Evolutionary conservation across 2,329 filamentous ascomycete genomes (phyloP).

Genomic region (Metarhizium brunneum): DNA sequence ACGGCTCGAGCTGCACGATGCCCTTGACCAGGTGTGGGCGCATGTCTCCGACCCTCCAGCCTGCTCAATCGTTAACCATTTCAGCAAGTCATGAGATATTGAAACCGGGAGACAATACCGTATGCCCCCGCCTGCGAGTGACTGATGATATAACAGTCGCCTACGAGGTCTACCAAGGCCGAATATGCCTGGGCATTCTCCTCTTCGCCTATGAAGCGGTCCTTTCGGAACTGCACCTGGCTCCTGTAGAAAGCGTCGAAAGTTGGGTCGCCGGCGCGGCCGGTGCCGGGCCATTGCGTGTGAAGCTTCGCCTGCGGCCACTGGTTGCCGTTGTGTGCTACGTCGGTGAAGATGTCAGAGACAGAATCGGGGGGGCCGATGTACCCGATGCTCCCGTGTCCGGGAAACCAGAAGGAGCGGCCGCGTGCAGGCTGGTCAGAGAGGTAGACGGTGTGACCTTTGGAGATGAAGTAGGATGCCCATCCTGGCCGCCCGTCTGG

Average conservation of each 20-base stretch:
- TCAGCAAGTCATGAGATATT: not conserved
- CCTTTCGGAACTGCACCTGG: slow-evolving; percentile 10
- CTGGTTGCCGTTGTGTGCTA: slow-evolving; percentile 13
- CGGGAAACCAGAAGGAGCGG: slow-evolving; percentile 19
- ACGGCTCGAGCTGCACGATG: slow-evolving; percentile 22
- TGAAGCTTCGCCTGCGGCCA: slow-evolving; percentile 23
- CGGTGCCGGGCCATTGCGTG: slow-evolving; percentile 23
- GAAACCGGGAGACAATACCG: slow-evolving; percentile 1
- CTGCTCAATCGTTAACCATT: slow-evolving; percentile 6
- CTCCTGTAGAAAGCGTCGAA: slow-evolving; percentile 37
- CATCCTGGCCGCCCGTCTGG: slow-evolving; percentile 32
- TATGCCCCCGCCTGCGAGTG: slow-evolving; percentile 16
- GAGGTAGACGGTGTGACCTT: slow-evolving; percentile 31
- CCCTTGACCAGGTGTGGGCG: slow-evolving; percentile 19
- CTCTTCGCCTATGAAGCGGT: slow-evolving; percentile 12
- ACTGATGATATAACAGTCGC: slow-evolving; percentile 20
- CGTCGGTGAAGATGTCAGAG: slow-evolving; percentile 18
- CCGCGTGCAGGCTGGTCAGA: slow-evolving; percentile 26
- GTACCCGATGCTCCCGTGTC: slow-evolving; percentile 17
- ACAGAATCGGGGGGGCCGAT: slow-evolving; percentile 14
- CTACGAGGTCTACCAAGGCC: slow-evolving; percentile 14
- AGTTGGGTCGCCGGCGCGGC: slow-evolving; percentile 27
- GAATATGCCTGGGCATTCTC: slow-evolving; percentile 11
- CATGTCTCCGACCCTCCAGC: slow-evolving; percentile 13
- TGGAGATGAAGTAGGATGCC: slow-evolving; percentile 29